These are phyloP conservation scores for Pelargonium fulgidum DNA, from an alignment of 441 rosid species.

Conservation along the genomic window DNA sequence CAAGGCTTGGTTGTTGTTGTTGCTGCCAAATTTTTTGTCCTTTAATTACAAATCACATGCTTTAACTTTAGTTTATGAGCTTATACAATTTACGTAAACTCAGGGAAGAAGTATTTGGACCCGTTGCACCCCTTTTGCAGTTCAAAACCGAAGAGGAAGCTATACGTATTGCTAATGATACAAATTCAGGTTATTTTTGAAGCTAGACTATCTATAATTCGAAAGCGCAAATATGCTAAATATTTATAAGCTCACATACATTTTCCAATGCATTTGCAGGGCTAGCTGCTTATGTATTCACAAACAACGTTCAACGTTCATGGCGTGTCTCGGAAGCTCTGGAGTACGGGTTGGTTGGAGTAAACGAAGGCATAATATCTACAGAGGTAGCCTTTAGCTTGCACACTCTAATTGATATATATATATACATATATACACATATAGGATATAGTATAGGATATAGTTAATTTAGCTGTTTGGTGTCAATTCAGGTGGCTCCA, in stretches of 20 bases:
- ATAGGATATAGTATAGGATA: too few species aligned
- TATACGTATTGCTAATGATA: constrained; percentile 67
- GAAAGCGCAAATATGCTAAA: too few species aligned
- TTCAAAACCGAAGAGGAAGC: constrained; percentile 94
- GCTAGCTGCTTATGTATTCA: constrained; percentile 92
- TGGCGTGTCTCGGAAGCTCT: constrained; percentile 97
- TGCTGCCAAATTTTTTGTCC: not conserved
- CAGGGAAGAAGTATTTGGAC: constrained; percentile 96
- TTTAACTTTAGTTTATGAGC: not conserved
- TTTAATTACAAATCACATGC: not conserved
- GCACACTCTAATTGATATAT: too few species aligned
- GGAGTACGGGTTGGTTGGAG: constrained; percentile 82
- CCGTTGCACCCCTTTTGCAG: constrained; percentile 78
- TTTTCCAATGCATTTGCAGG: constrained; percentile 48
- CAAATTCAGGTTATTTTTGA: constrained; percentile 56
- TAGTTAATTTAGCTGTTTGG: too few species aligned
- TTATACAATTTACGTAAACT: constrained; percentile 15
- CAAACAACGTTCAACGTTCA: constrained; percentile 70
- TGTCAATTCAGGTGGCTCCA: not conserved
- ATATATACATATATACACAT: too few species aligned
- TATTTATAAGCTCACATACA: too few species aligned
- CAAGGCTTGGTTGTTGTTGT: not conserved
- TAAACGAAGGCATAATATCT: constrained; percentile 86
- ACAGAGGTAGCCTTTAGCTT: constrained; percentile 52
- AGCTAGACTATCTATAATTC: constrained; percentile 9